These are phyloP conservation scores for Sphaerulina populicola DNA, from an alignment of 2,329 filamentous ascomycete species.

Conservation along the genomic window DNA sequence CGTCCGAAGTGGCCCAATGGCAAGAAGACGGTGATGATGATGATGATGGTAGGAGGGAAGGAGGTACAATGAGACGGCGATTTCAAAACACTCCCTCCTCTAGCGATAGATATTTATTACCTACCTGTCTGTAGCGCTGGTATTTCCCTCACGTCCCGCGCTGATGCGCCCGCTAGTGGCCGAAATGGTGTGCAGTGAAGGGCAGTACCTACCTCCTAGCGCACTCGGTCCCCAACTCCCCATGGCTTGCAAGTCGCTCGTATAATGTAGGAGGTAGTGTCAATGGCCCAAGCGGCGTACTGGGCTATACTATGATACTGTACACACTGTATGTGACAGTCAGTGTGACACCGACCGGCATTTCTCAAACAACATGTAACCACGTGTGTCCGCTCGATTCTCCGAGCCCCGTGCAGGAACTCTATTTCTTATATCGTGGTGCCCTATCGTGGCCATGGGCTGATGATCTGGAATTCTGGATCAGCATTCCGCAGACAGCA, in stretches of 20 bases:
- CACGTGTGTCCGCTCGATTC: neutral
- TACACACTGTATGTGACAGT: neutral
- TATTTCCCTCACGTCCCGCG: neutral
- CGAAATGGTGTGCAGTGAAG: neutral
- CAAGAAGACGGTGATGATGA: neutral
- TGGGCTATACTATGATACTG: too few species aligned
- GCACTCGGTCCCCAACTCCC: neutral
- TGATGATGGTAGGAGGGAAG: neutral
- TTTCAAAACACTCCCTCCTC: neutral
- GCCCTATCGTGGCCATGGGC: too few species aligned
- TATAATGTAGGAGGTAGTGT: neutral
- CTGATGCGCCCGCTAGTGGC: neutral
- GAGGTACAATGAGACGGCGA: neutral
- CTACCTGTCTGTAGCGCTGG: neutral
- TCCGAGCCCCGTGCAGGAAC: neutral
- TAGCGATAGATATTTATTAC: neutral
- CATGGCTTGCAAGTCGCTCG: neutral
- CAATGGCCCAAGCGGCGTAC: too few species aligned
- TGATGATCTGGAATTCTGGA: neutral
- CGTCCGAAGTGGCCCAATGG: too few species aligned
- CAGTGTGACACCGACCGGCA: neutral
- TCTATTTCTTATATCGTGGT: neutral
- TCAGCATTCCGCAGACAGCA: neutral
- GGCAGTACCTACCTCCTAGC: too few species aligned
- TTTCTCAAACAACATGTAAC: neutral